phyloP scores from a whole-genome alignment of 2,329 filamentous ascomycete genomes.

The Chrysosporium queenslandicum region DNA sequence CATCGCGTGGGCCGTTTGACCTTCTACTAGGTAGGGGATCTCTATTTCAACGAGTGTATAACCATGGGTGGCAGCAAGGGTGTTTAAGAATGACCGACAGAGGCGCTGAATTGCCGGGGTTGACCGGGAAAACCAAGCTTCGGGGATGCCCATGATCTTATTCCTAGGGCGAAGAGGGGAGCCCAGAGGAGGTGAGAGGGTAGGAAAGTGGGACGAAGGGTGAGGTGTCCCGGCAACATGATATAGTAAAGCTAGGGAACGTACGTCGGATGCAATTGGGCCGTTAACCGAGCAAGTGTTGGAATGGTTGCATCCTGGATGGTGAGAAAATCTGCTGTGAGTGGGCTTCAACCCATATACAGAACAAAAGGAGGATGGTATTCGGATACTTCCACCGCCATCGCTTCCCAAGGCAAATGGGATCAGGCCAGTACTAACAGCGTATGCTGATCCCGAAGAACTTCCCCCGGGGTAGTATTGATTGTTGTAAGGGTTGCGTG shows the following conservation, averaged over 20 bases:
- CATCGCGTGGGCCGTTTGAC: slow-evolving; percentile 61
- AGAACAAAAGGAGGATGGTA: slow-evolving; percentile 12
- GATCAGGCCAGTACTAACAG: slow-evolving; percentile 54
- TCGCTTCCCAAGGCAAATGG: slow-evolving; percentile 31
- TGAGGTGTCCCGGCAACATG: slow-evolving; percentile 61
- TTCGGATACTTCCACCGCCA: slow-evolving; percentile 13
- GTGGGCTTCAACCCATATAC: slow-evolving; percentile 13
- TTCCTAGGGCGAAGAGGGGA: slow-evolving; percentile 39
- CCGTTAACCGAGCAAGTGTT: slow-evolving; percentile 54
- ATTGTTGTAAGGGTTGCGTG: slow-evolving; percentile 61
- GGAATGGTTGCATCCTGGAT: slow-evolving; percentile 47
- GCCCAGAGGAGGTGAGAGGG: slow-evolving; percentile 27
- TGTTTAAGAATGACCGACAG: slow-evolving; percentile 50
- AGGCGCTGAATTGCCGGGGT: slow-evolving; percentile 49
- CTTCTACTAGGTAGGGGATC: slow-evolving; percentile 51
- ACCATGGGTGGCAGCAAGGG: slow-evolving; percentile 28
- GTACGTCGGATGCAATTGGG: slow-evolving; percentile 59
- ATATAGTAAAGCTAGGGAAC: slow-evolving; percentile 67
- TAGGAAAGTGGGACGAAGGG: slow-evolving; percentile 46
- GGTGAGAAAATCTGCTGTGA: slow-evolving; percentile 24
- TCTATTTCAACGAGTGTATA: slow-evolving; percentile 35
- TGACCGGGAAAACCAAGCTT: slow-evolving; percentile 55
- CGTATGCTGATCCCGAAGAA: slow-evolving; percentile 59
- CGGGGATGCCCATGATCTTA: slow-evolving; percentile 56
- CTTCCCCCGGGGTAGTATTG: slow-evolving; percentile 65